Percentiles rank a stretch among this genome's conserved stretches.
phyloP scores from a whole-genome alignment of 1,284 basidiomycete genomes.

The Puccinia polysora region DNA sequence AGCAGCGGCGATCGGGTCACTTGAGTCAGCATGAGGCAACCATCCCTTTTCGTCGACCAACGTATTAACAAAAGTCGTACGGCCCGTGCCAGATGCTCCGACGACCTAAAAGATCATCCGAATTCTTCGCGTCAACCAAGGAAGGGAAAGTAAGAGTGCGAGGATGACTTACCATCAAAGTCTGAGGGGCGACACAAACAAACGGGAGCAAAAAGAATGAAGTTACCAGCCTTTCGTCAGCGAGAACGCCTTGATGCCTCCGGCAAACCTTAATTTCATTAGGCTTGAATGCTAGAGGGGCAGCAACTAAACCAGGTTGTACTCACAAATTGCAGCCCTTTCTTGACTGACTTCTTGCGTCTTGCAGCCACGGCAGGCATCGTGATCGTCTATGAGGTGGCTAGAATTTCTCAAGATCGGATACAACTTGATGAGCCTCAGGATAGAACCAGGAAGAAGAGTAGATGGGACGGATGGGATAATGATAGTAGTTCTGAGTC shows the following conservation, averaged over 20 bases:
- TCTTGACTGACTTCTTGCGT: slow-evolving; percentile 42
- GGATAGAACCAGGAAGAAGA: too few species aligned
- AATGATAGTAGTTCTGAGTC: too few species aligned
- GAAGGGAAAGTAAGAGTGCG: background rate
- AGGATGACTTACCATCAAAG: slow-evolving; percentile 36
- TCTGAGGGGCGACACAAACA: background rate
- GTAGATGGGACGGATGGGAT: too few species aligned
- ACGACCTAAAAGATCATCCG: slow-evolving; percentile 30
- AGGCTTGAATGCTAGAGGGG: background rate
- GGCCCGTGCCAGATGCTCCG: slow-evolving; percentile 89
- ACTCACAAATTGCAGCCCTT: slow-evolving; percentile 41
- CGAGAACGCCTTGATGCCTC: background rate
- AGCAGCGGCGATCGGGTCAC: slow-evolving; percentile 38
- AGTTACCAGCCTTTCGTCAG: background rate
- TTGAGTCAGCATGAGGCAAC: slow-evolving; percentile 37
- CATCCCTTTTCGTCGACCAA: slow-evolving; percentile 55
- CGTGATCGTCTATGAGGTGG: too few species aligned
- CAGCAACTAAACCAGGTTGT: background rate
- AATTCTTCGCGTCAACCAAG: background rate
- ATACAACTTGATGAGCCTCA: too few species aligned
- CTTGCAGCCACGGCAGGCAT: slow-evolving; percentile 13
- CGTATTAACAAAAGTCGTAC: slow-evolving; percentile 97
- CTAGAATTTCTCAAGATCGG: too few species aligned
- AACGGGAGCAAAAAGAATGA: background rate
- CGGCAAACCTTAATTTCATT: background rate